Evolutionary conservation across 1,284 basidiomycete genomes (phyloP).

Genomic region (Cutaneotrichosporon mucoides): DNA sequence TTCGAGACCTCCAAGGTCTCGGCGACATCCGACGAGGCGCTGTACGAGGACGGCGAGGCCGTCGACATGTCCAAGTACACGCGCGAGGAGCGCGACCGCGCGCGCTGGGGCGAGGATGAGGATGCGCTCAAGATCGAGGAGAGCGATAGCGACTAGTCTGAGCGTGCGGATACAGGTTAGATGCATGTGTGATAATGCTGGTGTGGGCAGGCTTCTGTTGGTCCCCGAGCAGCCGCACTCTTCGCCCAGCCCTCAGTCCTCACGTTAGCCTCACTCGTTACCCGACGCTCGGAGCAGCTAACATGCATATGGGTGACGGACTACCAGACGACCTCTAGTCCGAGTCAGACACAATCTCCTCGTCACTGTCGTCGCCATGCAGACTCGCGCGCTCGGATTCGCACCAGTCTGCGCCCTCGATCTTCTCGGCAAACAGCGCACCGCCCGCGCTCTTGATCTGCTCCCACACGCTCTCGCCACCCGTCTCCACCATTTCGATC

Average conservation of each 20-base stretch:
- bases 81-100: slow-evolving; percentile 57
- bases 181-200: neutral
- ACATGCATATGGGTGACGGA: too few relatives aligned
- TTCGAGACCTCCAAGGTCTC: slow-evolving; percentile 76
- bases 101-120: slow-evolving; percentile 62
- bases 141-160: slow-evolving; percentile 14
- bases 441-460: slow-evolving; percentile 40
- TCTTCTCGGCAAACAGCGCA: slow-evolving; percentile 44
- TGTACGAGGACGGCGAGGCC: slow-evolving; percentile 75
- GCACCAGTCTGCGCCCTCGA: slow-evolving; percentile 32
- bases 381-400: slow-evolving; percentile 21
- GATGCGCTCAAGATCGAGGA: slow-evolving; percentile 17
- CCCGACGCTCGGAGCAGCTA: too few relatives aligned
- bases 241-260: too few relatives aligned
- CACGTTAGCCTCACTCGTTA: too few relatives aligned
- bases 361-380: slow-evolving; percentile 23
- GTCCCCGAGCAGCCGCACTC: too few relatives aligned
- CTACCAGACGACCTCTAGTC: neutral
- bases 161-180: neutral
- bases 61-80: slow-evolving; percentile 86
- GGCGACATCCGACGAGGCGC: slow-evolving; percentile 63
- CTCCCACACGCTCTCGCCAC: slow-evolving; percentile 39
- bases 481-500: slow-evolving; percentile 27
- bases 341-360: slow-evolving; percentile 21
- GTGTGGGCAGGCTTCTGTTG: too few relatives aligned